These are phyloP conservation scores for Pseudoperonospora humuli DNA, from an alignment of 352 stramenopile species.

Conservation along the genomic window DNA sequence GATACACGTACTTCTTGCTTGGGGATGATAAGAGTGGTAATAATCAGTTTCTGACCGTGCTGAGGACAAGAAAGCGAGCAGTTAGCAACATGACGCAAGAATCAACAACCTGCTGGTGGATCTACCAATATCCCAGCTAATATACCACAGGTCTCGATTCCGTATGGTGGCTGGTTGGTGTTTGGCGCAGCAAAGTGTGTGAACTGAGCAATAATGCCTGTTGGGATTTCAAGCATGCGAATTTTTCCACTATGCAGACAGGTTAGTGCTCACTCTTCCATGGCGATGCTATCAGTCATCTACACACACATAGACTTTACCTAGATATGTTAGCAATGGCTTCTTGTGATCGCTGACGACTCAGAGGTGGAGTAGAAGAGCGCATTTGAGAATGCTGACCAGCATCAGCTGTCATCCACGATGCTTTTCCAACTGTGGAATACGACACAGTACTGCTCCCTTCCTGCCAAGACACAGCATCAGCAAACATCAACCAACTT, in stretches of 20 bases:
- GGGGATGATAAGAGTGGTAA: conserved; percentile 82
- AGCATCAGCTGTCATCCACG: conserved; percentile 42
- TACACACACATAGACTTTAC: conserved; percentile 28
- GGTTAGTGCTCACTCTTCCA: conserved; percentile 8
- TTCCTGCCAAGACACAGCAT: conserved; percentile 12
- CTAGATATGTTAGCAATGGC: conserved; percentile 52
- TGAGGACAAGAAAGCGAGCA: conserved; percentile 11
- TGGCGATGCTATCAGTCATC: neutral
- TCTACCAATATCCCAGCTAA: conserved; percentile 67
- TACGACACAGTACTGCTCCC: conserved; percentile 35
- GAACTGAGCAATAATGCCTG: conserved; percentile 66
- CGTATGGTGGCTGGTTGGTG: conserved; percentile 59
- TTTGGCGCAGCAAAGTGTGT: conserved; percentile 73
- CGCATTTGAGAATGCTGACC: conserved; percentile 5
- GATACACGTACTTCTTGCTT: conserved; percentile 63
- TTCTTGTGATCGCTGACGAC: conserved; percentile 46
- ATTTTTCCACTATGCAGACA: conserved; percentile 37
- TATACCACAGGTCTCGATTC: conserved; percentile 89
- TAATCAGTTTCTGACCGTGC: conserved; percentile 47
- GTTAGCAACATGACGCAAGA: neutral
- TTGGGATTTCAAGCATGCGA: conserved; percentile 63
- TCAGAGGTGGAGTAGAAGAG: conserved; percentile 26
- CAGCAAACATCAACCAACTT: neutral
- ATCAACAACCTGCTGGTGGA: neutral
- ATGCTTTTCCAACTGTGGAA: conserved; percentile 47